Percentiles rank a stretch among this genome's conserved stretches.
Conservation (phyloP, 805 yeast species). For the Candida loeiensis region DNA sequence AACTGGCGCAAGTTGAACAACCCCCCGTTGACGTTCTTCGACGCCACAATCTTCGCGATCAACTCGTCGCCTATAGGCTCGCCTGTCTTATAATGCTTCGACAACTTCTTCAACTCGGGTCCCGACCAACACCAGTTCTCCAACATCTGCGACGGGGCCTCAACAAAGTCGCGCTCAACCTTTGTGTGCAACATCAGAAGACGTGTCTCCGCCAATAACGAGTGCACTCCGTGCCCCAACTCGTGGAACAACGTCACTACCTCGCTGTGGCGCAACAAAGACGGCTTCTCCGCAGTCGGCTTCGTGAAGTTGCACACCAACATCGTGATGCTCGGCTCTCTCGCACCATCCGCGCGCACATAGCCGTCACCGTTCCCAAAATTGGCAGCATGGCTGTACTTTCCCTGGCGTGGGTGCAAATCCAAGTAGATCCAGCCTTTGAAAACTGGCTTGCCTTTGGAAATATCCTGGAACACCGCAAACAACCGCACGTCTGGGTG, state of each 20-base stretch:
- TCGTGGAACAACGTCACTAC: slow-evolving; percentile 87
- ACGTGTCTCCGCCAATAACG: slow-evolving; percentile 61
- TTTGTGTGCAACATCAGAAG: slow-evolving; percentile 66
- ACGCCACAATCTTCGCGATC: slow-evolving; percentile 52
- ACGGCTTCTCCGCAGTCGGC: slow-evolving; percentile 65
- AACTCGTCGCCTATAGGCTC: slow-evolving; percentile 55
- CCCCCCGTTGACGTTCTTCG: slow-evolving; percentile 78
- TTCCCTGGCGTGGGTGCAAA: slow-evolving; percentile 81
- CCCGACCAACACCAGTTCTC: slow-evolving; percentile 87
- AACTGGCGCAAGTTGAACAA: slow-evolving; percentile 69
- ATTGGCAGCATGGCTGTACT: slow-evolving; percentile 87
- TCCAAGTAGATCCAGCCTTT: slow-evolving; percentile 79
- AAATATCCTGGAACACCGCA: slow-evolving; percentile 64
- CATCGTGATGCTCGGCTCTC: slow-evolving; percentile 67
- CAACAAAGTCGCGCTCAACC: slow-evolving; percentile 84
- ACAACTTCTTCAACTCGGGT: slow-evolving; percentile 52
- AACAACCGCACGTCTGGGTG: slow-evolving; percentile 74
- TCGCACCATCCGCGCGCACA: slow-evolving; percentile 43
- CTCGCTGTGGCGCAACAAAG: slow-evolving; percentile 72
- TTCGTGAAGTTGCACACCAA: slow-evolving; percentile 82
- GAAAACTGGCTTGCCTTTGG: slow-evolving; percentile 35
- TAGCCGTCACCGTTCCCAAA: slow-evolving; percentile 66
- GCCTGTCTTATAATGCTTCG: slow-evolving; percentile 64
- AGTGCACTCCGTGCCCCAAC: slow-evolving; percentile 86
- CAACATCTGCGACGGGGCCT: slow-evolving; percentile 86